These are phyloP conservation scores for Reutealis trisperma DNA, from an alignment of 345 rosid species.

Conservation along the genomic window DNA sequence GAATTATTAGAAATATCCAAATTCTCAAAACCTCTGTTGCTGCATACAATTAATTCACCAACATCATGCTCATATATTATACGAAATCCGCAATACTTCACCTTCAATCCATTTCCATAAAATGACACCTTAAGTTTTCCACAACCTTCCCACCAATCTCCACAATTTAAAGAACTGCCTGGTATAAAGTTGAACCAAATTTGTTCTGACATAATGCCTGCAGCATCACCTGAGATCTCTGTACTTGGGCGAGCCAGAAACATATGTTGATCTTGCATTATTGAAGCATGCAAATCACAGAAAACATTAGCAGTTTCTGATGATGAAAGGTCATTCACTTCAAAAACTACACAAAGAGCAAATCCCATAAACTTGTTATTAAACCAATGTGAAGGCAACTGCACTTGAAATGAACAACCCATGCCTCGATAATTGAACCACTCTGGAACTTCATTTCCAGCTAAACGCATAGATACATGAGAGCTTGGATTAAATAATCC, in stretches of 20 bases:
- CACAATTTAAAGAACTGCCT: background rate
- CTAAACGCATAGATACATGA: conserved; percentile 5
- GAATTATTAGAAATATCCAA: background rate
- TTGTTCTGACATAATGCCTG: background rate
- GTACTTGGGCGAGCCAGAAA: conserved; percentile 3
- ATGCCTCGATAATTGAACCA: conserved; percentile 4
- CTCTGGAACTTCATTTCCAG: conserved; percentile 9
- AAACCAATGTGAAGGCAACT: conserved; percentile 12
- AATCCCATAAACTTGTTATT: conserved; percentile 15
- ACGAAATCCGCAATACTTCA: background rate
- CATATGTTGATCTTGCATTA: background rate
- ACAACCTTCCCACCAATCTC: conserved; percentile 2
- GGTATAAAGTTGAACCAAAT: conserved; percentile 11
- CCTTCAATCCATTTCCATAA: conserved; percentile 6
- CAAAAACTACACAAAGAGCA: conserved; percentile 1
- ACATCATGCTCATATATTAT: conserved; percentile 11
- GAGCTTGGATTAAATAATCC: conserved; percentile 13
- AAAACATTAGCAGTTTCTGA: background rate
- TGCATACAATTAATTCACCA: background rate
- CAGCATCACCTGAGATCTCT: background rate
- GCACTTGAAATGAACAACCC: background rate
- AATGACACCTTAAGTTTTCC: background rate
- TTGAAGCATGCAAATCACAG: conserved; percentile 9
- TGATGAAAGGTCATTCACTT: background rate
- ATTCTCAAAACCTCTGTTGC: background rate